Base-by-base conservation (phyloP, 2,329 filamentous ascomycete species). In the Talaromyces islandicus region DNA sequence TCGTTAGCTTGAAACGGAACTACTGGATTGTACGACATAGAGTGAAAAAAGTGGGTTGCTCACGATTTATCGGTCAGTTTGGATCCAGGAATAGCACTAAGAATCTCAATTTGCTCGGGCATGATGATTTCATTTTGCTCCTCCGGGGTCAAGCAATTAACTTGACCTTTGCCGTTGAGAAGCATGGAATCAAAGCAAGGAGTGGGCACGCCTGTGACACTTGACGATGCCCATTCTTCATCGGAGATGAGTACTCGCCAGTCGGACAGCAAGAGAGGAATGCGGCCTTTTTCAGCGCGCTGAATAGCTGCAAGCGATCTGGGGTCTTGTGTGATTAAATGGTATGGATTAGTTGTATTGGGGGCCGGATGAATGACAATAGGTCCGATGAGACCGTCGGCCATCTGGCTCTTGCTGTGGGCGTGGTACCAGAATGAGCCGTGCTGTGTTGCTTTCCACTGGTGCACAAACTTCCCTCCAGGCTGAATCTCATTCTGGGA, bases 381-480 rank as follows among this genome's bases (percentile, higher is more conserved):
- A 2, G 83, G 70, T 0, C 84, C 85, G 54, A 81, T 83, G 11
- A 85, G 70, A 0, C 85, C 85, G 64, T 87, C 84, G 55, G 83
- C 80, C 11, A 86, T 78, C 62, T 85, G 83, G 3, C 78, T 77
- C 2, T 73, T 70, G 29, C 74, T 75, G 64, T 87, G 84, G 0
- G 82, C 79, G 68, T 86, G 84, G 63, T 86, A 87, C 77, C 81
- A 86, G 71, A 82, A 84, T 59, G 77, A 81, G 17, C 85, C 84
- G 64, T 82, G 78, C 54, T 84, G 78, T 0, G 77, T 78, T 0
- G 83, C 83, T 25, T 73, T 75, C 73, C 81, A 86, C 43, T 73
- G 74, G 66, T 86, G 82, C 0, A 74, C 73, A 65, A 81, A 86
- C 48, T 67, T 74, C 3, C 66, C 68, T 6, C 80, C 80, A 0